Evolutionary conservation across 2,329 filamentous ascomycete genomes (phyloP), one percentile per base, ranked within the genome.

Genomic region (Chaetomium sp.): DNA sequence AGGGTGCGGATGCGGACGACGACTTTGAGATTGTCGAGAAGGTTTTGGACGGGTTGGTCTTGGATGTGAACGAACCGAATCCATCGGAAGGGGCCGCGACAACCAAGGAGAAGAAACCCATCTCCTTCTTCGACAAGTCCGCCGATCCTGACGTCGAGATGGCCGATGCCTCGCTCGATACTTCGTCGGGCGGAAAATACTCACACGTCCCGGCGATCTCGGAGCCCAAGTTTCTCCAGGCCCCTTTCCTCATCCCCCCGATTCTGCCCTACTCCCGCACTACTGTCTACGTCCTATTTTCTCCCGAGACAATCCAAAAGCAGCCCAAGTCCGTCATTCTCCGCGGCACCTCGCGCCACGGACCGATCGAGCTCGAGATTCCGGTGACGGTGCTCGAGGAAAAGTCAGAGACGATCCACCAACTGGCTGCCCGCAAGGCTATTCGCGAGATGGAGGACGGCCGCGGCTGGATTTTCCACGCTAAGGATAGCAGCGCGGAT

Each of bases 361-460:
- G 84, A 0, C 81, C 83, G 0, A 71, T 90, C 0, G 75, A 81
- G 52, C 76, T 89, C 5, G 78, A 81, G 43, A 84, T 91, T 10
- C 84, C 85, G 0, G 73, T 90, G 40, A 75, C 79, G 2, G 62
- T 73, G 2, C 67, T 81, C 0, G 61, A 73, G 0, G 66, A 70
- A 0, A 73, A 71, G 36, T 76, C 74, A 2, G 70, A 80, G 51
- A 86, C 79, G 0, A 79, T 89, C 43, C 87, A 90, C 65, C 84
- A 87, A 62, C 80, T 91, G 0, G 86, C 86, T 0, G 85, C 84
- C 0, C 81, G 81, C 53, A 88, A 85, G 66, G 82, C 83, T 2
- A 75, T 86, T 12, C 74, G 80, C 47, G 87, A 90, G 60, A 77
- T 91, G 0, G 86, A 91, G 68, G 79, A 88, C 66, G 81, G 82